Conservation (phyloP, 2,329 filamentous ascomycete species). For the Helotiales sp. region DNA sequence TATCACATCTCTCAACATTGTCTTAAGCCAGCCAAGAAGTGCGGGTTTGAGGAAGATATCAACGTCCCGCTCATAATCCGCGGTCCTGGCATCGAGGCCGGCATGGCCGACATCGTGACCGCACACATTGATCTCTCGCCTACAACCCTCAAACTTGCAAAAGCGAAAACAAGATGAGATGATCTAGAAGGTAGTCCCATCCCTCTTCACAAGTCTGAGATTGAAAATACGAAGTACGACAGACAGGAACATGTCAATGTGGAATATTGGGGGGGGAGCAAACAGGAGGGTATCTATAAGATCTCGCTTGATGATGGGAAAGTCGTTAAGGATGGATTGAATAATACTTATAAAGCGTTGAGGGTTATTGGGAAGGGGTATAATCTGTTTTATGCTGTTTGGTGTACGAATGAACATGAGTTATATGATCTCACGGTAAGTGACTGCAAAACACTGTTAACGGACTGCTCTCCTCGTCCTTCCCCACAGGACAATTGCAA, state of each 20-base stretch:
- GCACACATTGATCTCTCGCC: conserved; percentile 59
- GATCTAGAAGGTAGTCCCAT: conserved; percentile 55
- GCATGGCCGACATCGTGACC: conserved; percentile 52
- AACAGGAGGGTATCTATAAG: conserved; percentile 37
- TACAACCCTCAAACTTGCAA: conserved; percentile 51
- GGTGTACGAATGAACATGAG: conserved; percentile 71
- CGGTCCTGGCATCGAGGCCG: conserved; percentile 58
- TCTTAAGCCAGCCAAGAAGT: conserved; percentile 55
- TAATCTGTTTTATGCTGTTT: conserved; percentile 68
- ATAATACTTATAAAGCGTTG: conserved; percentile 57
- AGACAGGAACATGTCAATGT: conserved; percentile 55
- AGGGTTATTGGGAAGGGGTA: conserved; percentile 55
- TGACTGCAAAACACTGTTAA: too few species aligned
- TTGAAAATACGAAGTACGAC: conserved; percentile 29
- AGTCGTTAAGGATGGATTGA: conserved; percentile 37
- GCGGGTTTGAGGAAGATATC: conserved; percentile 57
- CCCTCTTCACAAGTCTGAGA: conserved; percentile 40
- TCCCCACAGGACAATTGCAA: too few species aligned
- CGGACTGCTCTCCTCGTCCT: not conserved
- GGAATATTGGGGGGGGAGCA: conserved; percentile 50
- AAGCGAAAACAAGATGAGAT: conserved; percentile 45
- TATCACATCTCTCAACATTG: conserved; percentile 60
- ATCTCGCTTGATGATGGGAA: conserved; percentile 39
- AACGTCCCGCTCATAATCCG: conserved; percentile 60
- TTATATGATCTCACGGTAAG: conserved; percentile 65